Base-by-base conservation (phyloP, 345 rosid species). In the Jatropha curcas region DNA sequence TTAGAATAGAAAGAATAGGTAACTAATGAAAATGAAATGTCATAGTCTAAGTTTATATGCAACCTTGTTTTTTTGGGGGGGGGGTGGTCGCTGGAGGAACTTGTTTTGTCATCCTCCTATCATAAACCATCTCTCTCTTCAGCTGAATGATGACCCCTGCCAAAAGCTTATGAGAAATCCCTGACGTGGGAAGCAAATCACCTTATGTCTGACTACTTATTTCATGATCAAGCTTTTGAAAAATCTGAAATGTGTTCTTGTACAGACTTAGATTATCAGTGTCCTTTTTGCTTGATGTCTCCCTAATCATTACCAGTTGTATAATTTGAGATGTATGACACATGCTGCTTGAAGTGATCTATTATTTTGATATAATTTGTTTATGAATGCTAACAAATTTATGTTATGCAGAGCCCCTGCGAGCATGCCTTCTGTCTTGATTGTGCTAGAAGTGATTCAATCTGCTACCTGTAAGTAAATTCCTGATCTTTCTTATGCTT, bases 401-500 rank as follows among this genome's bases (percentile, higher is more conserved):
- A 11, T 27, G 46, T 72, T 50, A 76, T 85, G 85, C 89, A 92
- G 98, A 89, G 88, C 75, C 98, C 99, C 39, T 95, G 98, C 62
- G 99, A 92, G 77, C 99, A 95, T 79, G 92, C 89, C 46, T 92
- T 90, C 81, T 92, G 98, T 67, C 94, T 91, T 1, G 96, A 95
- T 75, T 95, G 99, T 84, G 94, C 99, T 43, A 85, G 97, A 72
- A 92, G 98, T 41, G 99, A 95, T 83, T 92, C 99, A 63, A 84
- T 86, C 14, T 91, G 99, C 84, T 95, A 95, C 80, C 88, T 95
- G 99, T 95, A 88, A 89, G 96, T 27, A 48, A 30, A 34, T 71
- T 22, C 46, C 39, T 59, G 31, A 53, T 71, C 74, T 74, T 28
- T 12, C 27, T n/a, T 67, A 68, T 61, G 43, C 75, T 69, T 68